Base-by-base conservation (phyloP, 2,329 filamentous ascomycete species). In the Dactylellina cionopaga region DNA sequence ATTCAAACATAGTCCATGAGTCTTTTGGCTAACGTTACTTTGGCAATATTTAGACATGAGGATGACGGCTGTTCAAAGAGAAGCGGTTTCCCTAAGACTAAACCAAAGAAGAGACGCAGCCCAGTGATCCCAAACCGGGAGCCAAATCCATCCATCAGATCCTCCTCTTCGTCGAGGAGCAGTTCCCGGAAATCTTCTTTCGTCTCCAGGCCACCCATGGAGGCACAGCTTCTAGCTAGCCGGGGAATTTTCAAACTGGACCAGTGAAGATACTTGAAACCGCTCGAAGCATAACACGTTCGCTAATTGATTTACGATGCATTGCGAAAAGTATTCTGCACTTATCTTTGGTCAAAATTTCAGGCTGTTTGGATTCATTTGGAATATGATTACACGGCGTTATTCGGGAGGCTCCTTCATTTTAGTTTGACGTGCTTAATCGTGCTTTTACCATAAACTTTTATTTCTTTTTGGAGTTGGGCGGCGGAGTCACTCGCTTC, bases 61-160 rank as follows among this genome's bases (percentile, higher is more conserved):
- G 89, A 90, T 79, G 90, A 92, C 76, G 90, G 90, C 11, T 92
- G 90, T 78, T 86, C 89, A 10, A 89, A 87, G 76, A 84, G 90
- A 35, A 47, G 35, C 33, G 68, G 54, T 17, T 59, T 72, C 31
- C 68, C 68, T 41, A 72, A 72, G 24, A 59, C 68, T 17, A 72
- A 72, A 54, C 59, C 59, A 59, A 72, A 72, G 43, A 72, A 65
- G 52, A 65, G 68, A 65, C 51, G 68, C 15, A 72, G 68, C 31
- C 68, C 68, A 22, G 47, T 65, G 25, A 72, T 72, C 19, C 68
- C 68, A 37, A 72, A 72, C 59, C 60, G 68, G 10, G 68, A 72
- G 29, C 68, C 68, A 25, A 72, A 72, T 39, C 68, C 68, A 54
- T 58, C 59, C 9, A 60, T 65, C 37, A 72, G 55, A 22, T 51